Percentiles rank a stretch among this genome's conserved stretches.
Evolutionary conservation across 73 alveolate species (phyloP).

Genomic region (Paramecium caudatum): DNA sequence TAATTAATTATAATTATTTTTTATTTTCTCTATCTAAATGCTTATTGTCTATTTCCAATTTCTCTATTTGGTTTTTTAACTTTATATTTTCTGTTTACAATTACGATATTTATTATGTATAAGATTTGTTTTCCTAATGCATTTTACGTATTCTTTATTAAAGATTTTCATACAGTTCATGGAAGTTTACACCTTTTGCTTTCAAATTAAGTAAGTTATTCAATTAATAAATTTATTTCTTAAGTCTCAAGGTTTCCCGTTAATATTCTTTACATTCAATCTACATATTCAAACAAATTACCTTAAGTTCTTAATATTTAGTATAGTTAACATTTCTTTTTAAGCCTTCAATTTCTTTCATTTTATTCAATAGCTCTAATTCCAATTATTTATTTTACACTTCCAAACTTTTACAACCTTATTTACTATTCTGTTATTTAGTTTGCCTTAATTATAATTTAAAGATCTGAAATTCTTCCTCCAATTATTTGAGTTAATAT

Average conservation of each 20-base stretch:
- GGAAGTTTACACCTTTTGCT: neutral
- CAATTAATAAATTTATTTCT: neutral
- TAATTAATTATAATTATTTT: neutral
- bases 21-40: neutral
- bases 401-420: neutral
- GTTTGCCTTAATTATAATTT: neutral
- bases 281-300: no score
- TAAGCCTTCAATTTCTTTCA: conserved; percentile 4
- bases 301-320: conserved; percentile 18
- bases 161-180: conserved; percentile 22
- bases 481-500: neutral
- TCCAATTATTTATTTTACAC: neutral
- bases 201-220: neutral
- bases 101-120: neutral
- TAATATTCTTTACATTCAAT: conserved; percentile 29
- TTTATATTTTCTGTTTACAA: neutral
- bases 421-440: conserved; percentile 12
- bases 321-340: neutral
- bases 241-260: neutral
- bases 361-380: neutral
- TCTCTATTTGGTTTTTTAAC: neutral
- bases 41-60: neutral
- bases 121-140: neutral
- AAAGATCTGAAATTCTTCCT: neutral
- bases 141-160: neutral